Conservation (phyloP, 345 rosid species). For the Camelina sativa region DNA sequence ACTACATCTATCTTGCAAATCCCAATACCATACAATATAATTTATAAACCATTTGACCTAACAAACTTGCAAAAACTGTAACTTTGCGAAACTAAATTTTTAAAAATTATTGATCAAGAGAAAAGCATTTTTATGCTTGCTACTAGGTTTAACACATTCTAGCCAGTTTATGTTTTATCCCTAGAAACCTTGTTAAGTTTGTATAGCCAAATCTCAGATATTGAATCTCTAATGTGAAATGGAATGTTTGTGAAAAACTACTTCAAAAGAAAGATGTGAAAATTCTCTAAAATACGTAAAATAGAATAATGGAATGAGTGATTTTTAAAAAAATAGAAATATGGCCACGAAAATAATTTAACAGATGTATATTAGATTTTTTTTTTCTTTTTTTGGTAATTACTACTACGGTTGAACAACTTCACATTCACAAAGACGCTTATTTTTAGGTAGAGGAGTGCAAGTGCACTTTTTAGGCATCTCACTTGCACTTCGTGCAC, state of each 20-base stretch:
- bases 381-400: neutral
- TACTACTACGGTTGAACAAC: constrained; percentile 25
- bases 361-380: too few species aligned
- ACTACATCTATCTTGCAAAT: neutral
- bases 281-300: neutral
- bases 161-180: neutral
- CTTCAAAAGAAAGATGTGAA: neutral
- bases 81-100: too few species aligned
- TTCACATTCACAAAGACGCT: constrained; percentile 28
- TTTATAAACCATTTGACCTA: neutral
- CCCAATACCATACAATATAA: neutral
- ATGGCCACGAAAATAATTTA: too few species aligned
- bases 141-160: neutral
- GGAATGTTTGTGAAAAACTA: neutral
- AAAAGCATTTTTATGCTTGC: neutral
- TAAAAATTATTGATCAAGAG: neutral
- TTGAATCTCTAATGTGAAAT: neutral
- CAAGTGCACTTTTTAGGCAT: constrained; percentile 37
- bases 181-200: neutral
- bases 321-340: neutral
- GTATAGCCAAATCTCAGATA: neutral
- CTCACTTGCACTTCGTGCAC: constrained; percentile 20
- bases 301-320: neutral
- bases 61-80: neutral
- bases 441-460: constrained; percentile 26